Percentiles rank a stretch among this genome's conserved stretches.
Evolutionary conservation across 352 stramenopile genomes (phyloP).

Genomic region (Hyaloperonospora brassicae): DNA sequence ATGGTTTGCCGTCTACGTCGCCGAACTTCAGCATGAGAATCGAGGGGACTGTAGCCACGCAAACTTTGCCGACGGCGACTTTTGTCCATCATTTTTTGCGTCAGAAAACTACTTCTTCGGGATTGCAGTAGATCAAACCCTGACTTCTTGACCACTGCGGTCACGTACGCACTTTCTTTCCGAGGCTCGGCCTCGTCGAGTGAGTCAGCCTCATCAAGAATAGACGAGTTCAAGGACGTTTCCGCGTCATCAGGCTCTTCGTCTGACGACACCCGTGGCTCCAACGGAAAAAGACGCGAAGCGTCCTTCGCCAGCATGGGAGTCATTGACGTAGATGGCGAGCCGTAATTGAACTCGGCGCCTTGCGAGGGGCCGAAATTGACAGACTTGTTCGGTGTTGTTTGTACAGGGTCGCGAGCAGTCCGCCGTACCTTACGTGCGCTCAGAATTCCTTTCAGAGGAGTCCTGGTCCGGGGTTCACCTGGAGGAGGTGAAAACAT

Average conservation of each 20-base stretch:
- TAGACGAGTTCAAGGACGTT: constrained; percentile 77
- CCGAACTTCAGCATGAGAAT: constrained; percentile 59
- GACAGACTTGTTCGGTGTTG: constrained; percentile 73
- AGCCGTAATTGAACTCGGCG: constrained; percentile 72
- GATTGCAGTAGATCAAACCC: constrained; percentile 23
- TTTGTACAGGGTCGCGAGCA: constrained; percentile 17
- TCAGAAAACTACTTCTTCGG: constrained; percentile 26
- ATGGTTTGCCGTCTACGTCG: constrained; percentile 40
- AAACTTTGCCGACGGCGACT: constrained; percentile 51
- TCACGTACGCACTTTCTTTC: constrained; percentile 14
- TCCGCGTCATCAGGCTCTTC: constrained; percentile 70
- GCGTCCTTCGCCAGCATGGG: constrained; percentile 60
- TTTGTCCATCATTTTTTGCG: constrained; percentile 25
- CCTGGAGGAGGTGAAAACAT: constrained; percentile 25
- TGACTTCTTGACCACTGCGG: constrained; percentile 16
- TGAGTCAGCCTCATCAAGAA: constrained; percentile 69
- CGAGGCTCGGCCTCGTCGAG: constrained; percentile 39
- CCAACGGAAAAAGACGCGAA: constrained; percentile 54
- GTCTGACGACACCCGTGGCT: constrained; percentile 26
- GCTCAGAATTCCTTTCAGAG: constrained; percentile 71
- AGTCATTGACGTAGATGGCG: constrained; percentile 82
- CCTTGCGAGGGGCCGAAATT: constrained; percentile 77
- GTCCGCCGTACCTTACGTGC: constrained; percentile 42
- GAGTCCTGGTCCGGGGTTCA: constrained; percentile 26
- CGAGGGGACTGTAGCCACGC: constrained; percentile 68